These are phyloP conservation scores for Cytospora mali DNA, from an alignment of 2,329 filamentous ascomycete genomes.

Conservation along the genomic window DNA sequence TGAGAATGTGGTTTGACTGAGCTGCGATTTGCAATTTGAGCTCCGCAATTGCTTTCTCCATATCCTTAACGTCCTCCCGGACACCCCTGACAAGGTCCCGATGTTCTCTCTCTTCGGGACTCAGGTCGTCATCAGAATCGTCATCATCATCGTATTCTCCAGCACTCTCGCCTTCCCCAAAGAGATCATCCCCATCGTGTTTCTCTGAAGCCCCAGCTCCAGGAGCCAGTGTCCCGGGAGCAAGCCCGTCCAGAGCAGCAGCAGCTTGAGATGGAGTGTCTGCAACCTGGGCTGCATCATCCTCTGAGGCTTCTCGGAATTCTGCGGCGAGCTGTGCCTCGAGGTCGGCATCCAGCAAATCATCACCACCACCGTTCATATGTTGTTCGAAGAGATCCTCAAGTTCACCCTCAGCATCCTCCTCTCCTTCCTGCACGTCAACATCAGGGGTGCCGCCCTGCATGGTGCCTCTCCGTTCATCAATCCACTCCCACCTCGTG, in stretches of 20 bases:
- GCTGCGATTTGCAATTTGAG: slow-evolving; percentile 48
- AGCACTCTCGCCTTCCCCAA: slow-evolving; percentile 43
- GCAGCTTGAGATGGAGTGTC: slow-evolving; percentile 54
- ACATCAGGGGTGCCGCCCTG: slow-evolving; percentile 25
- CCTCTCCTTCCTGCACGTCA: slow-evolving; percentile 58
- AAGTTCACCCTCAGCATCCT: slow-evolving; percentile 42
- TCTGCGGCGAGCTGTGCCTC: slow-evolving; percentile 38
- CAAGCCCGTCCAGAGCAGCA: slow-evolving; percentile 39
- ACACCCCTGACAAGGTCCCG: slow-evolving; percentile 57
- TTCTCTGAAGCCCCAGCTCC: slow-evolving; percentile 50
- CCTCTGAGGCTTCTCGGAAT: slow-evolving; percentile 41
- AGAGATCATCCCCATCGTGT: slow-evolving; percentile 47
- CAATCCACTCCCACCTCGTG: slow-evolving; percentile 66
- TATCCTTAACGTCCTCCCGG: slow-evolving; percentile 56
- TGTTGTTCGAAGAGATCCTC: slow-evolving; percentile 33
- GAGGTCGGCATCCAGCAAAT: slow-evolving; percentile 41
- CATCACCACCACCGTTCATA: slow-evolving; percentile 31
- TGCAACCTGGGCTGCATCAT: slow-evolving; percentile 57
- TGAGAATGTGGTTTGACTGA: slow-evolving; percentile 51
- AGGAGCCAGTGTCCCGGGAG: slow-evolving; percentile 43
- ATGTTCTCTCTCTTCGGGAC: slow-evolving; percentile 55
- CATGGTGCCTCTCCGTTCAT: slow-evolving; percentile 45
- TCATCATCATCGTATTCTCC: slow-evolving; percentile 55
- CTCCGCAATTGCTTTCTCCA: slow-evolving; percentile 53
- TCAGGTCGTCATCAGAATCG: slow-evolving; percentile 56